Conservation (phyloP, 2,329 filamentous ascomycete genomes). For the Sclerotinia sclerotiorum region DNA sequence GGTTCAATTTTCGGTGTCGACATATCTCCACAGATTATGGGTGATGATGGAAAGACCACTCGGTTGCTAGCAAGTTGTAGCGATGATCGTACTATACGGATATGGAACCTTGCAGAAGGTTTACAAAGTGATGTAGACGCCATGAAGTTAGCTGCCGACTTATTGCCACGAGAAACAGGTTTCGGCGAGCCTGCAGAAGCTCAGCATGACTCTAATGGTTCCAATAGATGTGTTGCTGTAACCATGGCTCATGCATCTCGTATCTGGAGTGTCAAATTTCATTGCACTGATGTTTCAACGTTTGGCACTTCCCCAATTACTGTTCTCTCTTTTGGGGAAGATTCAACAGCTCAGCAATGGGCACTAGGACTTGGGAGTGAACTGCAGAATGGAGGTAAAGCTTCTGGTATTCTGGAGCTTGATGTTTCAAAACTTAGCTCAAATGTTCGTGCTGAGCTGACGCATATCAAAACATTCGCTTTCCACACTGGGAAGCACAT, state of each 20-base stretch:
- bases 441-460: constrained; percentile 42
- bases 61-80: constrained; percentile 87
- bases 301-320: constrained; percentile 42
- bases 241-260: constrained; percentile 85
- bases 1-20: constrained; percentile 90
- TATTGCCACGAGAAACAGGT: constrained; percentile 55
- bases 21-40: constrained; percentile 60
- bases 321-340: constrained; percentile 81
- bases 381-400: background rate
- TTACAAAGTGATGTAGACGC: constrained; percentile 10
- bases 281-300: constrained; percentile 36
- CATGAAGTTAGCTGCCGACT: constrained; percentile 1
- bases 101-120: constrained; percentile 70
- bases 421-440: background rate
- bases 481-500: constrained; percentile 87
- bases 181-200: constrained; percentile 51
- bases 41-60: constrained; percentile 44
- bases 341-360: constrained; percentile 77
- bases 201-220: constrained; percentile 37
- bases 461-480: constrained; percentile 55
- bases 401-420: background rate
- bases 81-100: constrained; percentile 83
- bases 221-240: constrained; percentile 59
- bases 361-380: constrained; percentile 23
- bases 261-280: constrained; percentile 83